Conservation (phyloP, 352 stramenopile species). For the Globisporangium canariense region DNA sequence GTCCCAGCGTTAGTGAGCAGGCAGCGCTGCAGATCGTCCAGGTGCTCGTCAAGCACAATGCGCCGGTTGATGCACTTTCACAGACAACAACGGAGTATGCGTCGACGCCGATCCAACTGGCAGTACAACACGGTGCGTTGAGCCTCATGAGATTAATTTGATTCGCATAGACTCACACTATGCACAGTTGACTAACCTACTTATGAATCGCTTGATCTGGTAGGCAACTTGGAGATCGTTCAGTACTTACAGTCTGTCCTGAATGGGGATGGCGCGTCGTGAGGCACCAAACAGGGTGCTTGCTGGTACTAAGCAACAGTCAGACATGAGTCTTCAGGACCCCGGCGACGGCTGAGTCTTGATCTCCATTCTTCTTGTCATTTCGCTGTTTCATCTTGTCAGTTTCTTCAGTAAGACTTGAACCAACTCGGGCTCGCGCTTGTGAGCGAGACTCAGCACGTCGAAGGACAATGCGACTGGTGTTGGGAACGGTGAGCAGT, state of each 20-base stretch:
- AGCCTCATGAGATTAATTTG: background rate
- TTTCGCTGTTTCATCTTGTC: background rate
- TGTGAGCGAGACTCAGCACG: background rate
- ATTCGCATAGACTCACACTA: background rate
- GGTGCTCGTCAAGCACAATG: background rate
- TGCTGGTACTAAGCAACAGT: too few species aligned
- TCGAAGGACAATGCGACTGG: background rate
- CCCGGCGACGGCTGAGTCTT: background rate
- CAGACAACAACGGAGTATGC: background rate
- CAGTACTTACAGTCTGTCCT: background rate
- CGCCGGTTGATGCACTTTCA: background rate
- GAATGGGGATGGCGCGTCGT: background rate
- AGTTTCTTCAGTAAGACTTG: background rate
- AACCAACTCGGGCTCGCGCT: background rate
- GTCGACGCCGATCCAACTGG: conserved; percentile 6
- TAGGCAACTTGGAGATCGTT: conserved; percentile 1
- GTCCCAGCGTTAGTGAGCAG: background rate
- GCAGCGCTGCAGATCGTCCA: background rate
- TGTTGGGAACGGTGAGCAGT: background rate
- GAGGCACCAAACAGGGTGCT: background rate
- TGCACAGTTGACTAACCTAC: background rate
- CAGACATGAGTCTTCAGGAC: too few species aligned
- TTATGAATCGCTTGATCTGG: background rate
- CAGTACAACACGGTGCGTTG: background rate
- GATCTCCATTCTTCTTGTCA: background rate